Evolutionary conservation across 75 land plant genomes (phyloP).

Genomic region (Adiantum capillusveneris): DNA sequence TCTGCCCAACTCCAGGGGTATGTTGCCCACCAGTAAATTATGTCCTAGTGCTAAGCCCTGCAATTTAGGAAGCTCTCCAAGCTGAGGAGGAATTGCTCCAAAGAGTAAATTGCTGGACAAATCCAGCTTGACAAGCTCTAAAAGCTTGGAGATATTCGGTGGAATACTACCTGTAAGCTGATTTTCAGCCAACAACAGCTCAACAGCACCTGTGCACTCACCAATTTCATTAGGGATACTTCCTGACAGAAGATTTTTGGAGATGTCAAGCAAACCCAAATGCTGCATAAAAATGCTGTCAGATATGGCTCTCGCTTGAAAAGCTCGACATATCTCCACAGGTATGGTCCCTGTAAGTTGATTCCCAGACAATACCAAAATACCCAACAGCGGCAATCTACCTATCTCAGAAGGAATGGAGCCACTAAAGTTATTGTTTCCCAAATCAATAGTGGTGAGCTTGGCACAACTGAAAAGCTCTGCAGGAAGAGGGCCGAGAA

Average conservation of each 20-base stretch:
- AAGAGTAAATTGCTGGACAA: slow-evolving; percentile 44
- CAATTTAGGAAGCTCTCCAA: slow-evolving; percentile 29
- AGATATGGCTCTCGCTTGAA: slow-evolving; percentile 16
- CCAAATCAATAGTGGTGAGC: slow-evolving; percentile 13
- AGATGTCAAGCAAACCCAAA: slow-evolving; percentile 18
- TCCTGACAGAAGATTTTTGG: slow-evolving; percentile 56
- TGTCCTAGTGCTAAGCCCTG: slow-evolving; percentile 37
- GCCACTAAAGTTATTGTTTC: slow-evolving; percentile 14
- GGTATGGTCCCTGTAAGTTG: slow-evolving; percentile 43
- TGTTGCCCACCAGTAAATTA: slow-evolving; percentile 40
- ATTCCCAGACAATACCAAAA: slow-evolving; percentile 34
- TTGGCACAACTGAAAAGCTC: slow-evolving; percentile 15
- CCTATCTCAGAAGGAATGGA: slow-evolving; percentile 16
- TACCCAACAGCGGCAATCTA: slow-evolving; percentile 11
- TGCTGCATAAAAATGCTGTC: slow-evolving; percentile 17
- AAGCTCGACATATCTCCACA: slow-evolving; percentile 14
- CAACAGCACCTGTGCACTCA: slow-evolving; percentile 34
- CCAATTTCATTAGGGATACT: slow-evolving; percentile 40
- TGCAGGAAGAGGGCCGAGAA: slow-evolving; percentile 13
- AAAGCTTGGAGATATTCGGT: slow-evolving; percentile 11
- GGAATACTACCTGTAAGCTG: slow-evolving; percentile 42
- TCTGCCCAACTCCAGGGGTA: slow-evolving; percentile 41
- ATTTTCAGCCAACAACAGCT: slow-evolving; percentile 45
- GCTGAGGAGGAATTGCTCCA: slow-evolving; percentile 35
- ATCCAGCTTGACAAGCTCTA: slow-evolving; percentile 36